Evolutionary conservation across 2,329 filamentous ascomycete genomes (phyloP).

Genomic region (Calonectria henricotiae): DNA sequence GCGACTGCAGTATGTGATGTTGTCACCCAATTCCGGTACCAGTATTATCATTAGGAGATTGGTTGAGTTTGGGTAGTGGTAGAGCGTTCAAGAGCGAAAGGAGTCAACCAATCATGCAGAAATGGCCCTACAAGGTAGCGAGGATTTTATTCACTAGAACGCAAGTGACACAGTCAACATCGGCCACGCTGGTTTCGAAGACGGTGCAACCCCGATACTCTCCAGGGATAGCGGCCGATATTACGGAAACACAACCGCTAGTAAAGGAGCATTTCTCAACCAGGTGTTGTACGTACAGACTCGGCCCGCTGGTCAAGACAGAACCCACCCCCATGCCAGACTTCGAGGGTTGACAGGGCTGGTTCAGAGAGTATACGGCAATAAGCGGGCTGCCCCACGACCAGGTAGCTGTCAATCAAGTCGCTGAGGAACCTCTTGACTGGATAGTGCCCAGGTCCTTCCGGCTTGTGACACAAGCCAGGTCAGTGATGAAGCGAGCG

Average conservation of each 20-base stretch:
- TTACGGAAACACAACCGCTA: conserved; percentile 42
- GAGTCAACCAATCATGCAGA: conserved; percentile 33
- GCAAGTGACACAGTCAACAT: conserved; percentile 46
- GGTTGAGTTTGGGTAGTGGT: no score
- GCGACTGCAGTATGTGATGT: no score
- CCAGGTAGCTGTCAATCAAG: conserved; percentile 41
- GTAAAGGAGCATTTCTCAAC: conserved; percentile 39
- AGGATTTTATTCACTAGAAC: conserved; percentile 40
- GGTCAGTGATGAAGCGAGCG: conserved; percentile 38
- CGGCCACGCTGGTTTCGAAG: conserved; percentile 52
- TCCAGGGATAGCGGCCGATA: conserved; percentile 40
- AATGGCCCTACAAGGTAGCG: conserved; percentile 32
- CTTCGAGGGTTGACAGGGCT: conserved; percentile 51
- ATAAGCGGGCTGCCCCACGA: conserved; percentile 40
- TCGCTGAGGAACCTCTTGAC: conserved; percentile 40
- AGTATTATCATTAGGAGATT: no score
- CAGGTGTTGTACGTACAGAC: conserved; percentile 49
- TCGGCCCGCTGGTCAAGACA: conserved; percentile 51
- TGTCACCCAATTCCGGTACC: background rate
- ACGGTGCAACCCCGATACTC: conserved; percentile 49
- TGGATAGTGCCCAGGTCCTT: conserved; percentile 41
- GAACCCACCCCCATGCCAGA: conserved; percentile 49
- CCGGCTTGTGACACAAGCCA: conserved; percentile 43
- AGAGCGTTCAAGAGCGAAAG: background rate
- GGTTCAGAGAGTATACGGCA: conserved; percentile 37